Conservation (phyloP, 495 filamentous ascomycete genomes). For the Aspergillus wentii region DNA sequence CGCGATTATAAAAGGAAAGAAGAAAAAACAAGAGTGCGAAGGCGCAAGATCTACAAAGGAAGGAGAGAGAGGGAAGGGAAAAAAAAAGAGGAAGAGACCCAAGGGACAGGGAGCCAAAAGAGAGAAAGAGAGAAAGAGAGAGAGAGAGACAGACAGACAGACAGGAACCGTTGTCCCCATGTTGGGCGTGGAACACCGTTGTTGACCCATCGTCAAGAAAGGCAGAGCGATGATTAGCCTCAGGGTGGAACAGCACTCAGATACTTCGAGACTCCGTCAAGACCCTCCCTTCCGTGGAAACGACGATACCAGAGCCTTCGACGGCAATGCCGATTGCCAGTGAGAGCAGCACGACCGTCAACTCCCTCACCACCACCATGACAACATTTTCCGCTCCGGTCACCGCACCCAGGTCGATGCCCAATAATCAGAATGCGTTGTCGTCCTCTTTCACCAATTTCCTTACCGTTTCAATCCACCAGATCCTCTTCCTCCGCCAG, state of each 20-base stretch:
- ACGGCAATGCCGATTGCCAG: slow-evolving; percentile 46
- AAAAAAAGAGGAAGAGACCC: not conserved
- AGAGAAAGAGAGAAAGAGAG: not conserved
- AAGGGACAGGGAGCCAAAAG: not conserved
- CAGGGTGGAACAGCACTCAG: slow-evolving; percentile 45
- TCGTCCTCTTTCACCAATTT: slow-evolving; percentile 59
- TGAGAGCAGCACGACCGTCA: slow-evolving; percentile 40
- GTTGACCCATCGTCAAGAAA: slow-evolving; percentile 34
- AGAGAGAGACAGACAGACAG: not conserved
- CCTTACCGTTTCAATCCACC: slow-evolving; percentile 85
- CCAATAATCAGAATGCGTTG: slow-evolving; percentile 42
- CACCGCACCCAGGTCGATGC: slow-evolving; percentile 38
- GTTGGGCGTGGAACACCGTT: slow-evolving; percentile 6
- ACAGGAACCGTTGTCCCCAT: not conserved
- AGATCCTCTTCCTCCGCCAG: slow-evolving; percentile 80
- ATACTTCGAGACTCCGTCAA: slow-evolving; percentile 40
- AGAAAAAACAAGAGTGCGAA: slow-evolving; percentile 3
- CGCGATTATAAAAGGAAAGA: not conserved
- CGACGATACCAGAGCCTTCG: slow-evolving; percentile 30
- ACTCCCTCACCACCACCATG: slow-evolving; percentile 39
- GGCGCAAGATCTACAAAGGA: not conserved
- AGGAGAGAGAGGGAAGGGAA: not conserved
- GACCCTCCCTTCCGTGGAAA: slow-evolving; percentile 33
- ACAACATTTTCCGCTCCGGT: slow-evolving; percentile 42
- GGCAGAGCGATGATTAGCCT: slow-evolving; percentile 50